Conservation (phyloP, 257 asterid genomes). For the Nicotiana undulata region DNA sequence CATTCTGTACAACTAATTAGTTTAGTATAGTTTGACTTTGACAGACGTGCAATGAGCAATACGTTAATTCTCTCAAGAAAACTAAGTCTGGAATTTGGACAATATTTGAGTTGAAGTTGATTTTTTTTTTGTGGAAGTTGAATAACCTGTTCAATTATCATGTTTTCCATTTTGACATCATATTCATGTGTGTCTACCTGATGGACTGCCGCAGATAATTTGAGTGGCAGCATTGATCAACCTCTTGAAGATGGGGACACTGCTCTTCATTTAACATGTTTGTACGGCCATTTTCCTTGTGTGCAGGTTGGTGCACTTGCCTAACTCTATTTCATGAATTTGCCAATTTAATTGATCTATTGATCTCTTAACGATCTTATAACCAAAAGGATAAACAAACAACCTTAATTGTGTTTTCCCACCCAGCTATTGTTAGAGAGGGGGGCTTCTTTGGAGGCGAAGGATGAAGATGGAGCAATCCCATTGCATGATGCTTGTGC, state of each 20-base stretch:
- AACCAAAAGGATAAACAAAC: neutral
- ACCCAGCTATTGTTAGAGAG: slow-evolving; percentile 64
- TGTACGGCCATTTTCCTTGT: slow-evolving; percentile 72
- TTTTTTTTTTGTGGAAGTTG: neutral
- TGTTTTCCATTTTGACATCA: neutral
- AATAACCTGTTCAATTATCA: neutral
- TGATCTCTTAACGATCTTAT: neutral
- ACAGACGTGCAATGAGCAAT: neutral
- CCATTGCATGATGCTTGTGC: slow-evolving; percentile 94
- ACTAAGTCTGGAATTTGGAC: neutral
- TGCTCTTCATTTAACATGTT: slow-evolving; percentile 84
- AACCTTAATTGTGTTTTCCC: neutral
- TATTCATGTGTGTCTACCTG: slow-evolving; percentile 10
- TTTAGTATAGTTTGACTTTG: neutral
- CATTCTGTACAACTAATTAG: neutral
- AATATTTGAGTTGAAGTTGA: neutral
- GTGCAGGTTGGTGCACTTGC: slow-evolving; percentile 51
- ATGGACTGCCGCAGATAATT: slow-evolving; percentile 38
- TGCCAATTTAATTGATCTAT: neutral
- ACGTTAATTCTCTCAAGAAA: neutral
- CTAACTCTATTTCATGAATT: neutral
- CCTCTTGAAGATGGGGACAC: slow-evolving; percentile 94
- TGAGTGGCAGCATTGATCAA: slow-evolving; percentile 63
- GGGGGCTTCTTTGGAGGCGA: slow-evolving; percentile 61
- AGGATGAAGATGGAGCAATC: slow-evolving; percentile 74